Percentiles rank a stretch among this genome's conserved stretches.
These are phyloP conservation scores for Cercospora sesami DNA, from an alignment of 2,329 filamentous ascomycete genomes.

Conservation along the genomic window DNA sequence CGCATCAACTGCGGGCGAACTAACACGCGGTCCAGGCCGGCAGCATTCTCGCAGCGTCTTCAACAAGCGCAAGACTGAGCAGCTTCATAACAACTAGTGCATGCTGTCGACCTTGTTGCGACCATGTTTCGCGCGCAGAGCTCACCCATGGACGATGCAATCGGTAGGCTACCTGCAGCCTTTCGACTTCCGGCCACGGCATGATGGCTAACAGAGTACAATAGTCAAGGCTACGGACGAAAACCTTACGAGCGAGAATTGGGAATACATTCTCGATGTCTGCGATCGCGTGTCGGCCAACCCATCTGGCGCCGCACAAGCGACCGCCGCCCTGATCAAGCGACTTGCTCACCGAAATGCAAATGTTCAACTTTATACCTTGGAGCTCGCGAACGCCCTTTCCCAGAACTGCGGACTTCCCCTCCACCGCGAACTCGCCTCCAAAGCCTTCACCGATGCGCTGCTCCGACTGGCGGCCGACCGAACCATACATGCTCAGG, in stretches of 20 bases:
- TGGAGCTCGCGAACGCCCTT: conserved; percentile 88
- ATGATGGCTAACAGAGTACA: background rate
- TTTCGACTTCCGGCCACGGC: background rate
- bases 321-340: conserved; percentile 86
- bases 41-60: background rate
- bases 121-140: conserved; percentile 25
- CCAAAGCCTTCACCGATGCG: conserved; percentile 90
- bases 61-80: background rate
- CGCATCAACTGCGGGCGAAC: background rate
- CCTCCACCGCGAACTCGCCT: conserved; percentile 87
- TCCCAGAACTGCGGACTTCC: conserved; percentile 86
- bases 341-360: conserved; percentile 89
- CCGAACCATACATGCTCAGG: conserved; percentile 89
- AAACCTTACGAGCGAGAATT: conserved; percentile 85
- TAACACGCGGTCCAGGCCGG: conserved; percentile 1
- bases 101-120: background rate
- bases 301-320: conserved; percentile 44
- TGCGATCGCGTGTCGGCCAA: conserved; percentile 42
- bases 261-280: conserved; percentile 64
- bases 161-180: conserved; percentile 11
- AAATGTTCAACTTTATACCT: conserved; percentile 92
- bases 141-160: conserved; percentile 24
- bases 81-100: background rate
- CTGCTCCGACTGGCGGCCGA: conserved; percentile 88
- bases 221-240: conserved; percentile 87